Evolutionary conservation across 768 basidiomycete species (phyloP), one percentile per base, ranked within the genome.

Genomic region (Mycena indigotica): DNA sequence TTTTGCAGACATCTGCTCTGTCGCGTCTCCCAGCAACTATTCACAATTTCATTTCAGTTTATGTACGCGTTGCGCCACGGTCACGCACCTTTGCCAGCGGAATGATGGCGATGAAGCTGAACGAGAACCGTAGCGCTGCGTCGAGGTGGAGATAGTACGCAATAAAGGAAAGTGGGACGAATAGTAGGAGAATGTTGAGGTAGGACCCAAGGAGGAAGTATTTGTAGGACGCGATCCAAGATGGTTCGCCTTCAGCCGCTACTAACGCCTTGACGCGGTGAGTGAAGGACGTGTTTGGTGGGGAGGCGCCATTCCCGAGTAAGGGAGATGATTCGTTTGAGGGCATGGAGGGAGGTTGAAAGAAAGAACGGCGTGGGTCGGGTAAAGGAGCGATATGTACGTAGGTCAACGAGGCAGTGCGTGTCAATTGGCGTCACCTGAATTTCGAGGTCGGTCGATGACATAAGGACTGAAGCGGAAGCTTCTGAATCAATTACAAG

Each of bases 71-170:
- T 28, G 19, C 25, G 38, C 62, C 19, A 12, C 12, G 63, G 13
- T 16, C 13, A 6, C 77, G 51, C 64, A 91, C 92, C 78, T 89
- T 89, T 25, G 93, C 95, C 26, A 97, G 80, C 25, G 95, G 95
- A 53, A 95, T 77, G 64, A 95, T 93, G 12, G 92, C 89, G 40
- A 92, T 64, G 69, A 94, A 93, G 61, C 86, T 87, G 70, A 90
- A 89, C 5, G 71, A 71, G 63, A 92, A 92, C 13, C 87, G 83
- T n/a, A 86, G 72, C 17, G 82, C 85, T 28, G 85, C 86, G 77
- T 92, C 91, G 89, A 89, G 92, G 65, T 83, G 66, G 17, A 84
- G 68, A 63, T 83, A 77, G 71, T 91, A 84, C 23, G 90, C 77
- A 10, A 86, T 57, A 41, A 85, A 71, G 63, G 84, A 84, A 62